Base-by-base conservation (phyloP, 495 filamentous ascomycete genomes). In the Penicillium goetzii region DNA sequence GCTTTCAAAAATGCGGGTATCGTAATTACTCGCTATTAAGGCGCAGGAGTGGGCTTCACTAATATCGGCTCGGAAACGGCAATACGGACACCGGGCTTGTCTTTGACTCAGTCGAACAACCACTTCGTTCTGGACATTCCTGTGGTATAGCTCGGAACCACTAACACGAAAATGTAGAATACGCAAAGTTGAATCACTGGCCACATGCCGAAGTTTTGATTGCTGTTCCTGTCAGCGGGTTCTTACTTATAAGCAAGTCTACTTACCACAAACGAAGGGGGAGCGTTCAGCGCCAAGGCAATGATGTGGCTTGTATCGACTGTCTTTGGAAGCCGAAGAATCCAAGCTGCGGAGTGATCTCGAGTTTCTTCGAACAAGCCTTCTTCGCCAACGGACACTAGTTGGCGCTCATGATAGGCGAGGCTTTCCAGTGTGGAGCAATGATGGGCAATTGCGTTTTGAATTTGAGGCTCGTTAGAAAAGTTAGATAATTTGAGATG, bases 401-500 rank as follows among this genome's bases (percentile, higher is more conserved):
- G 57, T 33, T 28, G 40, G 21, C 53, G 33, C 33, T 67, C 57
- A 36, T 67, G 65, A 33, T 61, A 67, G 1, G 25, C 32, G 30
- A 67, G 38, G 26, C 15, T 54, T 47, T 67, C 47, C 21, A 67
- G 26, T 8, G 65, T 60, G 8, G 43, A 21, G 12, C n/a, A 17
- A 32, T 64, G 60, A 19, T 64, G 36, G 30, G 21, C 11, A 32
- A 64, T 58, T 2, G 33, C 65, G 2, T 17, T 9, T 21, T 41
- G 34, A n/a, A 64, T 23, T 4, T 33, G 52, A 30, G n/a, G 15
- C 19, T 23, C 0, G 25, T 55, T n/a, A 21, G 26, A 25, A 58
- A 67, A 61, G 33, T 55, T 56, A 0, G 58, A 61, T 6, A 63
- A 23, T 36, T 50, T 63, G 10, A 67, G 40, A 51, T 62, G 50